Evolutionary conservation across 805 yeast species (phyloP).

Genomic region (Kluyveromyces siamensis): DNA sequence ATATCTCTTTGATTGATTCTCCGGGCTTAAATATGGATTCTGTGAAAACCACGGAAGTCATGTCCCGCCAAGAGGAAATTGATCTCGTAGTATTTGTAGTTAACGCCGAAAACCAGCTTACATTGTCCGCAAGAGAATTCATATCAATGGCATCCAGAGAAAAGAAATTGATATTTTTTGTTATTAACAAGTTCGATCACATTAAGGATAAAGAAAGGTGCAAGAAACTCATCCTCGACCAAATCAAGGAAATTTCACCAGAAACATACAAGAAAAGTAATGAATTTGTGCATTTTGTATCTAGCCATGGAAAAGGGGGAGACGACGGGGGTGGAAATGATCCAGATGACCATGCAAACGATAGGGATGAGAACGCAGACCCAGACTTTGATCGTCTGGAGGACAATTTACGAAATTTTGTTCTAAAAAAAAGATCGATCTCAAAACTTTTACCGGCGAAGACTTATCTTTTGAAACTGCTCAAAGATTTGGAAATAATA

Average conservation of each 20-base stretch:
- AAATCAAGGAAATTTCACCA: constrained; percentile 77
- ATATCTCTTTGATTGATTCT: constrained; percentile 88
- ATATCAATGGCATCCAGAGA: constrained; percentile 85
- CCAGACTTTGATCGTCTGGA: constrained; percentile 81
- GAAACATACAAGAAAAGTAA: constrained; percentile 79
- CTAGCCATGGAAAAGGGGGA: constrained; percentile 46
- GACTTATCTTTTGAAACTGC: constrained; percentile 65
- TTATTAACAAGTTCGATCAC: constrained; percentile 84
- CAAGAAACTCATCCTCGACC: constrained; percentile 66
- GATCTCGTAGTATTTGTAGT: constrained; percentile 95
- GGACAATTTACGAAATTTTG: constrained; percentile 73
- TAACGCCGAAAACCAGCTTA: constrained; percentile 91
- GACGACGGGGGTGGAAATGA: constrained; percentile 32
- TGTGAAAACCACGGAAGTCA: constrained; percentile 88
- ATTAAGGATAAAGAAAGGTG: constrained; percentile 78
- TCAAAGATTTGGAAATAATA: constrained; percentile 53
- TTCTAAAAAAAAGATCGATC: constrained; percentile 78
- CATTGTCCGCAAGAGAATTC: constrained; percentile 89
- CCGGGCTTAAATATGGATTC: constrained; percentile 95
- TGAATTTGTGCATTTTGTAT: constrained; percentile 92
- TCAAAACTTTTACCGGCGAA: constrained; percentile 91
- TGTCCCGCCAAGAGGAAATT: constrained; percentile 93
- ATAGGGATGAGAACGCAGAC: constrained; percentile 29
- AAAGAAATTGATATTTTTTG: constrained; percentile 85
- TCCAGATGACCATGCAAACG: constrained; percentile 24